These are phyloP conservation scores for Heterobasidion irregulare DNA, from an alignment of 1,284 basidiomycete genomes.

Conservation along the genomic window DNA sequence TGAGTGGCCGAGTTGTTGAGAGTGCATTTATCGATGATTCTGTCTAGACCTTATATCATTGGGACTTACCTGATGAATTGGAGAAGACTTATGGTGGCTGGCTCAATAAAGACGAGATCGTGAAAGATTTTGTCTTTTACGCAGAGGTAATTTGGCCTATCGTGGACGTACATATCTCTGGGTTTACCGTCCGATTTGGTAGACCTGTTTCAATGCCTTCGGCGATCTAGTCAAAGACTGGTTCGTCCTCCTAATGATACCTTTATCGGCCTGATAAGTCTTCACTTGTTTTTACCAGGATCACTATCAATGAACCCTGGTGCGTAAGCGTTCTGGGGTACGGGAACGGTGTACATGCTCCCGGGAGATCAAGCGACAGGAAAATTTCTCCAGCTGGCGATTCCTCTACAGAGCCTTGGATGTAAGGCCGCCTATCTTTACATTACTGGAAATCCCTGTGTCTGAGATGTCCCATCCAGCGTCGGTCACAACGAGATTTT, in stretches of 20 bases:
- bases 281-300: slow-evolving; percentile 25
- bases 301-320: slow-evolving; percentile 72
- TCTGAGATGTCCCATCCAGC: neutral
- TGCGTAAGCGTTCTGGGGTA: slow-evolving; percentile 62
- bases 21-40: neutral
- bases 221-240: slow-evolving; percentile 73
- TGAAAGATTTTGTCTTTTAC: slow-evolving; percentile 57
- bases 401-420: slow-evolving; percentile 64
- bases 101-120: slow-evolving; percentile 51
- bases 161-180: neutral
- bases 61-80: slow-evolving; percentile 67
- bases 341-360: slow-evolving; percentile 54
- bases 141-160: slow-evolving; percentile 34
- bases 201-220: slow-evolving; percentile 64
- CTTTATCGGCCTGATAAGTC: neutral
- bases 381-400: slow-evolving; percentile 45
- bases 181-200: neutral
- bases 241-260: slow-evolving; percentile 22
- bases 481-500: slow-evolving; percentile 50
- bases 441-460: neutral
- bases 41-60: slow-evolving; percentile 64
- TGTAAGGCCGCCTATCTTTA: slow-evolving; percentile 31
- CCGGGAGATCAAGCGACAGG: slow-evolving; percentile 59
- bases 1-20: slow-evolving; percentile 1
- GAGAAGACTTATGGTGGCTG: slow-evolving; percentile 71